Conservation (phyloP, 345 rosid genomes). For the Eucalyptus urophylla region DNA sequence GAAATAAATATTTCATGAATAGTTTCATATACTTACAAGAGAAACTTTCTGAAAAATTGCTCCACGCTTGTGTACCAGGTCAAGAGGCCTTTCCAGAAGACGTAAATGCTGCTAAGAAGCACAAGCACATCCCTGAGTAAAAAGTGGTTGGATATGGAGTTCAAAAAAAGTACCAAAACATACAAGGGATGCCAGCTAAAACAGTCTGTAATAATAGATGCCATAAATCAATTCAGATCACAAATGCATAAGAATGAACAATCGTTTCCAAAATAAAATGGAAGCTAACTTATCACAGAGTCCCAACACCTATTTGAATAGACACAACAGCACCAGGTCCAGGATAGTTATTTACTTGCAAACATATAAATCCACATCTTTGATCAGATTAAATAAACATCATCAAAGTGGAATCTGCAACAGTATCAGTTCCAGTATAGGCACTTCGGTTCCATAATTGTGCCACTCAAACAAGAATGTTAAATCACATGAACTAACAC, state of each 20-base stretch:
- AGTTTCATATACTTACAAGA: conserved; percentile 41
- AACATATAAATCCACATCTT: not conserved
- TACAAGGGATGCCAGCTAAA: not conserved
- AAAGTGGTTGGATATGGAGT: not conserved
- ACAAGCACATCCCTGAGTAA: not conserved
- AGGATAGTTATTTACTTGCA: not conserved
- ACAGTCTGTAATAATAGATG: not conserved
- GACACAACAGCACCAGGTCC: not conserved
- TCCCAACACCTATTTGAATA: not conserved
- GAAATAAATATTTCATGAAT: not conserved
- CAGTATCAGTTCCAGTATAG: not conserved
- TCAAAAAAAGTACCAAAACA: not conserved
- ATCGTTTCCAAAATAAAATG: not conserved
- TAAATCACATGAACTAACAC: not conserved
- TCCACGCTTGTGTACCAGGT: conserved; percentile 59
- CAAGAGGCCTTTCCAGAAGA: conserved; percentile 82
- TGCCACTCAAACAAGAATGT: not conserved
- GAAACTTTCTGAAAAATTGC: conserved; percentile 56
- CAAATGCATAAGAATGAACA: not conserved
- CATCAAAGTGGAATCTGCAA: not conserved
- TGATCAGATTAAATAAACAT: not conserved
- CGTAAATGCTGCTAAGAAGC: conserved; percentile 47
- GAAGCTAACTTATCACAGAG: not conserved
- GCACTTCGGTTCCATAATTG: not conserved
- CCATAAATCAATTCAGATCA: not conserved